These are phyloP conservation scores for Barnettozyma sucrosica DNA, from an alignment of 805 yeast genomes.

Conservation along the genomic window DNA sequence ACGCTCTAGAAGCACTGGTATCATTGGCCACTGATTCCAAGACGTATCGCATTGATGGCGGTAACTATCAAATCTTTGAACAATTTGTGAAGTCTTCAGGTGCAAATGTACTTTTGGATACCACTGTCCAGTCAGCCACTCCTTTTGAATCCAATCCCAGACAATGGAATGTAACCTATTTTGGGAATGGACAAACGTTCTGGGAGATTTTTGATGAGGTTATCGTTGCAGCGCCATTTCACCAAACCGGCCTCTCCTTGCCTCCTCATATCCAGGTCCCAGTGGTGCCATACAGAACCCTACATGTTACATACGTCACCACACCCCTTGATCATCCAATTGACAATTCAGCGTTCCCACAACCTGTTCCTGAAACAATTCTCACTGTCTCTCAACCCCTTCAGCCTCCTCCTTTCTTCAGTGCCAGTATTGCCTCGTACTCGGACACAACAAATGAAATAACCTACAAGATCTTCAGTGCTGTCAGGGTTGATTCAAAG, in stretches of 20 bases:
- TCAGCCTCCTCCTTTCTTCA: slow-evolving; percentile 26
- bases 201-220: slow-evolving; percentile 35
- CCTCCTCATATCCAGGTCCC: slow-evolving; percentile 4
- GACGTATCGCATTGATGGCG: slow-evolving; percentile 34
- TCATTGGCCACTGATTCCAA: slow-evolving; percentile 33
- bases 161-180: slow-evolving; percentile 11
- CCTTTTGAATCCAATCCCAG: slow-evolving; percentile 4
- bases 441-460: slow-evolving; percentile 25
- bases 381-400: slow-evolving; percentile 14
- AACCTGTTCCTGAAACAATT: slow-evolving; percentile 24
- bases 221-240: slow-evolving; percentile 39
- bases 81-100: slow-evolving; percentile 31
- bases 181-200: background rate
- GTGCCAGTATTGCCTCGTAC: slow-evolving; percentile 29
- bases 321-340: slow-evolving; percentile 20
- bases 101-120: slow-evolving; percentile 28
- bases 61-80: slow-evolving; percentile 40
- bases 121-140: slow-evolving; percentile 25
- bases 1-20: slow-evolving; percentile 37
- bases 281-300: slow-evolving; percentile 32
- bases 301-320: slow-evolving; percentile 35
- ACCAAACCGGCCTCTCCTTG: slow-evolving; percentile 26
- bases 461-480: slow-evolving; percentile 40
- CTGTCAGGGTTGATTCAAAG: slow-evolving; percentile 16
- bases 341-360: slow-evolving; percentile 16